Evolutionary conservation across 2,329 filamentous ascomycete genomes (phyloP), one percentile per base, ranked within the genome.

Genomic region (Alternaria sp.): DNA sequence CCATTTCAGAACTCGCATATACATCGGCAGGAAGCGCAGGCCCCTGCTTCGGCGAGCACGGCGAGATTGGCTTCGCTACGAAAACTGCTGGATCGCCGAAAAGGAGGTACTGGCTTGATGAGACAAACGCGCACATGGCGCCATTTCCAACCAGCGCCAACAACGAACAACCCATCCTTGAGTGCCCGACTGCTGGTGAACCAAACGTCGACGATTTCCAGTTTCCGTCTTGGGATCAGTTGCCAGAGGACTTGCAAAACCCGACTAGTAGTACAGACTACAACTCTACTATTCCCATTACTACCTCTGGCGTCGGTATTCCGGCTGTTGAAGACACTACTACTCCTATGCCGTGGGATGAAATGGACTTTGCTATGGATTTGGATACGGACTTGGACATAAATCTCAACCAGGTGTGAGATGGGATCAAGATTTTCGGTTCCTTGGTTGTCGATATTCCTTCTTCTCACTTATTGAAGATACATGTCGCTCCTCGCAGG

Each of bases 301-400:
- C 56, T 36, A 52, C 62, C 14, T 53, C 60, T 3, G 62, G 58
- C 14, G 55, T 56, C 6, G 52, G 54, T 24, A 52, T 62, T 21
- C 45, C 61, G 50, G 40, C 34, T 36, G 52, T 45, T 6, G 49
- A 62, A 9, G 54, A 31, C n/a, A 41, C 50, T 13, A 42, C 50
- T 13, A 42, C 49, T 29, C 45, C 51, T 5, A 65, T 69, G 64
- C 42, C 59, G 3, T 76, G 73, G 73, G 73, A 75, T 51, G 72
- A 76, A 28, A 52, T 74, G 56, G 66, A 62, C n/a, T 76, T 77
- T 48, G 60, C 63, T 11, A 69, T 74, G 63, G 70, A 73, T 48
- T 62, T 72, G 63, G 73, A 76, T 61, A 37, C 69, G 40, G 66
- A 72, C 36, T 14, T 70, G 49, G 58, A 69, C 54, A 11, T 67